Conservation (phyloP, 257 asterid genomes). For the Euphrasia confusa region DNA sequence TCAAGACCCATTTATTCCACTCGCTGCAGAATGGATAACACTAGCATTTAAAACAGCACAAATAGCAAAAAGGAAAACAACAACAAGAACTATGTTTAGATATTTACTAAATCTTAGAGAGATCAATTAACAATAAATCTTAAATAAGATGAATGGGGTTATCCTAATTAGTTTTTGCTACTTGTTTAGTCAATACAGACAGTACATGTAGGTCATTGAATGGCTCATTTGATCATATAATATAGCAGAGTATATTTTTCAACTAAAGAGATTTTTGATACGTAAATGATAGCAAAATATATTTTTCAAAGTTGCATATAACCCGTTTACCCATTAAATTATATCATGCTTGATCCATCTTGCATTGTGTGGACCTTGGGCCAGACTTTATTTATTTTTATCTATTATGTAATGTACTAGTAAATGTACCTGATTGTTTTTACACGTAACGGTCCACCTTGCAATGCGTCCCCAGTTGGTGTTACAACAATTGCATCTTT, state of each 20-base stretch:
- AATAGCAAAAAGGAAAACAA: constrained; percentile 2
- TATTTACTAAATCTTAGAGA: background rate
- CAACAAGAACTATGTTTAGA: background rate
- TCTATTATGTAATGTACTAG: too few relatives aligned
- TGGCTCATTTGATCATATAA: background rate
- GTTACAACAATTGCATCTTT: too few relatives aligned
- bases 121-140: background rate
- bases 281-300: background rate
- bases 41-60: constrained; percentile 17
- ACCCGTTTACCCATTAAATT: too few relatives aligned
- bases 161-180: background rate
- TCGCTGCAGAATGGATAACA: constrained; percentile 50
- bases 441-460: too few relatives aligned
- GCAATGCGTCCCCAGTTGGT: too few relatives aligned
- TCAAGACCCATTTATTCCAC: constrained; percentile 92
- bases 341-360: too few relatives aligned
- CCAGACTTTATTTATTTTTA: too few relatives aligned
- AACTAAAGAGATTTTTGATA: background rate
- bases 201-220: background rate
- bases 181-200: background rate
- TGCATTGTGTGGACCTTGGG: too few relatives aligned
- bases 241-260: background rate
- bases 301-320: too few relatives aligned
- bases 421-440: too few relatives aligned
- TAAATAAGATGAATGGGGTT: background rate